These are phyloP conservation scores for Tolypocladium cylindrosporum DNA, from an alignment of 2,329 filamentous ascomycete species.

Conservation along the genomic window DNA sequence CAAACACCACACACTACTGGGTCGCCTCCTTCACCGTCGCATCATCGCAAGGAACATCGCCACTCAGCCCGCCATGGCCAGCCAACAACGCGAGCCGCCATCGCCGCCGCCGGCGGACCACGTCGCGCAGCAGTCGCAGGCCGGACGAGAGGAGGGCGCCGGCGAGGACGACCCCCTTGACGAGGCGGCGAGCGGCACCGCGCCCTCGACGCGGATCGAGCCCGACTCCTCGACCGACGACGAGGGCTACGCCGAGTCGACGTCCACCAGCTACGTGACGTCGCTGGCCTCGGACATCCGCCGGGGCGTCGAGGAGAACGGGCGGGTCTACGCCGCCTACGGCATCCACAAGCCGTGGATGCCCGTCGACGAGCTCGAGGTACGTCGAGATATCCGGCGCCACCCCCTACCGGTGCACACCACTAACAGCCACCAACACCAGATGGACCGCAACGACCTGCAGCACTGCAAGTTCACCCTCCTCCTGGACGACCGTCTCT, in stretches of 20 bases:
- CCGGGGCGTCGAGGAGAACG: conserved; percentile 12
- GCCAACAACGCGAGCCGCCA: not conserved
- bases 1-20: not conserved
- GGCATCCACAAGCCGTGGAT: conserved; percentile 13
- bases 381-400: not conserved
- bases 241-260: conserved; percentile 17
- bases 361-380: conserved; percentile 11
- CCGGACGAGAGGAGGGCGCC: not conserved
- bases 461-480: conserved; percentile 15
- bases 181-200: not conserved
- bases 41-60: not conserved
- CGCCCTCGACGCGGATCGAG: conserved; percentile 8
- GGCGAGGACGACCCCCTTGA: not conserved
- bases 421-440: too few species aligned
- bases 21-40: not conserved
- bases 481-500: conserved; percentile 16
- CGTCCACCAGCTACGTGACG: conserved; percentile 17
- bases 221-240: conserved; percentile 10
- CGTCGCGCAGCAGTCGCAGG: not conserved
- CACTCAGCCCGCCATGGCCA: not conserved
- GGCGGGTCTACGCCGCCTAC: conserved; percentile 11
- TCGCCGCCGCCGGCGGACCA: not conserved
- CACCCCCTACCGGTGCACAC: too few species aligned
- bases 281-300: conserved; percentile 15
- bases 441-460: conserved; percentile 14